These are phyloP conservation scores for Fusarium odoratissimum DNA, from an alignment of 2,329 filamentous ascomycete species.

Conservation along the genomic window DNA sequence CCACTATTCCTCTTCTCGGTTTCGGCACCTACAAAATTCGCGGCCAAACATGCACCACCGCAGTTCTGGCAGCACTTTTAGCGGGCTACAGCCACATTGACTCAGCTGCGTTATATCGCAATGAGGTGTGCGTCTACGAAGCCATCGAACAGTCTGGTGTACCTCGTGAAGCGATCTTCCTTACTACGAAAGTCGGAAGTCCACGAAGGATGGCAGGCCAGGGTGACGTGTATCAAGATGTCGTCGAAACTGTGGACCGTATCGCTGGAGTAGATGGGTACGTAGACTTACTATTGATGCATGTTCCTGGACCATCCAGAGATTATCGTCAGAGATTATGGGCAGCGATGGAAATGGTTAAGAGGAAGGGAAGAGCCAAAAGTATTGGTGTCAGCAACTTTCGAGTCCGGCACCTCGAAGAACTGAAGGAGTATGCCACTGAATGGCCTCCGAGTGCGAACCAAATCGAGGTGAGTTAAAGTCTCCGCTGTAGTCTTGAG, in stretches of 20 bases:
- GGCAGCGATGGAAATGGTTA: slow-evolving; percentile 72
- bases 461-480: slow-evolving; percentile 72
- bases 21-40: slow-evolving; percentile 77
- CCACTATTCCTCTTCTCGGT: slow-evolving; percentile 71
- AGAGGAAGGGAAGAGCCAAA: slow-evolving; percentile 68
- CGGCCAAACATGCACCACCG: slow-evolving; percentile 64
- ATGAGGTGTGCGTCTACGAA: slow-evolving; percentile 74
- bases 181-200: slow-evolving; percentile 76
- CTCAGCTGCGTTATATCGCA: slow-evolving; percentile 72
- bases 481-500: not conserved
- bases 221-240: slow-evolving; percentile 69
- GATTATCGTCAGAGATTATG: slow-evolving; percentile 71
- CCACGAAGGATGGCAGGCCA: slow-evolving; percentile 46
- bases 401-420: slow-evolving; percentile 74
- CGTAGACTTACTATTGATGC: slow-evolving; percentile 78
- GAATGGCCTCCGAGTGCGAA: slow-evolving; percentile 78
- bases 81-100: slow-evolving; percentile 73
- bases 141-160: slow-evolving; percentile 69
- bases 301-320: slow-evolving; percentile 68
- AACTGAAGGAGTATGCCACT: slow-evolving; percentile 73
- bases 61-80: slow-evolving; percentile 68
- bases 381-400: slow-evolving; percentile 81
- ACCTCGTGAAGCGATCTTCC: slow-evolving; percentile 69
- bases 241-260: slow-evolving; percentile 71
- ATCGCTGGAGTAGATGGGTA: slow-evolving; percentile 69